Conservation (phyloP, 345 rosid species). For the Lagerstroemia speciosa region DNA sequence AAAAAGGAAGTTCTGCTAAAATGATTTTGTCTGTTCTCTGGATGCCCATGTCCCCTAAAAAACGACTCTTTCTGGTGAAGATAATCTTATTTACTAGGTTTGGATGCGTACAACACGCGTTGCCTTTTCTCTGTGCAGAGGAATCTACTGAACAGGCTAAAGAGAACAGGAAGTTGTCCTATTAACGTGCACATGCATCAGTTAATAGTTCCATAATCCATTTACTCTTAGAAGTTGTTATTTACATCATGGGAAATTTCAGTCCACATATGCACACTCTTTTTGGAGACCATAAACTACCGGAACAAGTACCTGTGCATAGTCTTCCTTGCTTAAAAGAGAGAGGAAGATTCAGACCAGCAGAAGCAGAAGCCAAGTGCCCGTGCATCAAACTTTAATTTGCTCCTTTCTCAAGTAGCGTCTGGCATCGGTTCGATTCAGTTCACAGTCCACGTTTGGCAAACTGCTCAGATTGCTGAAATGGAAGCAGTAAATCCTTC, state of each 20-base stretch:
- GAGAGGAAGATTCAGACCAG: too few species aligned
- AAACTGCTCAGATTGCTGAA: too few species aligned
- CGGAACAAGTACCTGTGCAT: neutral
- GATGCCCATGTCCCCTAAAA: neutral
- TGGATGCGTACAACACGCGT: neutral
- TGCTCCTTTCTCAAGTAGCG: too few species aligned
- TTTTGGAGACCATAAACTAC: neutral
- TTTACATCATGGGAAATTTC: neutral
- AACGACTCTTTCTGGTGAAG: neutral
- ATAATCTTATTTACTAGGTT: neutral
- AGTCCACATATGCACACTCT: neutral
- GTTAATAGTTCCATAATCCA: neutral
- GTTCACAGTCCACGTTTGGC: too few species aligned
- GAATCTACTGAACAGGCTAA: neutral
- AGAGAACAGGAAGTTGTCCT: neutral
- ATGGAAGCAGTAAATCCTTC: too few species aligned
- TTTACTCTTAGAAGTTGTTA: neutral
- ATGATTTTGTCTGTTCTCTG: neutral
- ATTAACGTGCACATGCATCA: neutral
- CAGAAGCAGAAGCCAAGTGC: too few species aligned
- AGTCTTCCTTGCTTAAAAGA: neutral
- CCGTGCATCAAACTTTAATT: too few species aligned
- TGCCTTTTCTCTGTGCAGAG: neutral
- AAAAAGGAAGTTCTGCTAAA: neutral
- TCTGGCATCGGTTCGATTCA: too few species aligned